Base-by-base conservation (phyloP, 257 asterid species). In the Jacaranda copaia region DNA sequence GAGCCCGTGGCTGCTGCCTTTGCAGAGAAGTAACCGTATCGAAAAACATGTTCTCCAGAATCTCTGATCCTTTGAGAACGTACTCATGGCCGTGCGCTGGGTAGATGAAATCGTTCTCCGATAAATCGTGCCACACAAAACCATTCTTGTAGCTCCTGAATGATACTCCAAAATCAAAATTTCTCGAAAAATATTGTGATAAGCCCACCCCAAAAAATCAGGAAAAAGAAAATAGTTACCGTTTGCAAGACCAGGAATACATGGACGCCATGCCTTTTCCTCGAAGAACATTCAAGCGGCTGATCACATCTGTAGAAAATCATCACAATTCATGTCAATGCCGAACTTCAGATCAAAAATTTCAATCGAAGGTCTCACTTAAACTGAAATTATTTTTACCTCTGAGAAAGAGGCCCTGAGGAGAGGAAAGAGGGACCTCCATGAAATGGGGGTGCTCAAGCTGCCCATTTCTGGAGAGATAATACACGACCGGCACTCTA, bases 401-500 rank as follows among this genome's bases (percentile, higher is more conserved):
- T 81, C 78, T 79, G 43, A 92, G 94, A 78, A 81, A 86, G 62
- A 94, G 93, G 42, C 90, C 93, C 3, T 82, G 79, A 0, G 89
- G 81, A 19, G 93, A 86, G 63, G 97, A 90, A 56, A 90, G 89
- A 42, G 92, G 86, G 46, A 94, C 98, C 83, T 94, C 98, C 89
- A 92, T 92, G 89, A 94, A 94, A 89, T 94, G 98, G 3, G 98
- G 98, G 57, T 92, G 98, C 69, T 92, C 91, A n/a, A 92, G 97
- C 70, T 92, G 97, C 65, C 97, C 96, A 73, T 89, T 92, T 32
- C 94, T 56, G 6, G 91, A 80, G 46, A 94, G 85, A 51, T 94
- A 92, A 69, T 94, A 94, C 42, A 94, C 87, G 20, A 94, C 96
- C 18, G 97, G 90, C 4, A 92, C 92, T 75, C 79, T 81, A 8